phyloP scores from a whole-genome alignment of 371 early-diverging fungal genomes.

The Synchytrium microbalum region DNA sequence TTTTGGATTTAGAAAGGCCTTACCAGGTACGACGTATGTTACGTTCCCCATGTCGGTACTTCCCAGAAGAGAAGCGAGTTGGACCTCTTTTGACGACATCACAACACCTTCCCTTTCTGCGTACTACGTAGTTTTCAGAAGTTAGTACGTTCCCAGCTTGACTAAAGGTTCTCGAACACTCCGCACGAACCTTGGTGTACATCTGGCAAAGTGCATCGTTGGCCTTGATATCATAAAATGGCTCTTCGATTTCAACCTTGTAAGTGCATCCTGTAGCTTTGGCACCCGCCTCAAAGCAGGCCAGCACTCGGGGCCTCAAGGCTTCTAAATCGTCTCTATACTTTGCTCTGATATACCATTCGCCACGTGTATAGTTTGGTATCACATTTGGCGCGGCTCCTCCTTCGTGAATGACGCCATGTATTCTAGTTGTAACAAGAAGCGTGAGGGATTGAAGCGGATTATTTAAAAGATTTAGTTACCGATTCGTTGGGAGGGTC shows the following conservation, averaged over 20 bases:
- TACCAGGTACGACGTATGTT: slow-evolving; percentile 43
- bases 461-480: no score
- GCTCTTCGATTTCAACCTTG: slow-evolving; percentile 44
- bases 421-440: slow-evolving; percentile 38
- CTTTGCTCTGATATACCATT: slow-evolving; percentile 40
- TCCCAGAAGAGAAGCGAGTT: slow-evolving; percentile 31
- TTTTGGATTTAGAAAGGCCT: neutral
- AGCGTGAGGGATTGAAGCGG: no score
- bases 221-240: slow-evolving; percentile 38
- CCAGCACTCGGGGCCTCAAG: slow-evolving; percentile 40
- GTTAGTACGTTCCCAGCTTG: neutral
- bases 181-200: slow-evolving; percentile 47
- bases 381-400: slow-evolving; percentile 27
- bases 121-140: slow-evolving; percentile 25
- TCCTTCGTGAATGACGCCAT: slow-evolving; percentile 62
- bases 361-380: slow-evolving; percentile 17
- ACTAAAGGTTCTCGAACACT: slow-evolving; percentile 16
- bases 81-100: slow-evolving; percentile 22
- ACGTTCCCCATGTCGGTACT: slow-evolving; percentile 73
- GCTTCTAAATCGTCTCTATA: slow-evolving; percentile 37
- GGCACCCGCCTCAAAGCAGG: slow-evolving; percentile 58
- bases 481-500: slow-evolving; percentile 35
- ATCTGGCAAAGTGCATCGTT: slow-evolving; percentile 50
- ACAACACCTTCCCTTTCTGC: neutral
- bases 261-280: slow-evolving; percentile 57